Evolutionary conservation across 2,329 filamentous ascomycete genomes (phyloP).

Genomic region (Davidsoniella virescens): DNA sequence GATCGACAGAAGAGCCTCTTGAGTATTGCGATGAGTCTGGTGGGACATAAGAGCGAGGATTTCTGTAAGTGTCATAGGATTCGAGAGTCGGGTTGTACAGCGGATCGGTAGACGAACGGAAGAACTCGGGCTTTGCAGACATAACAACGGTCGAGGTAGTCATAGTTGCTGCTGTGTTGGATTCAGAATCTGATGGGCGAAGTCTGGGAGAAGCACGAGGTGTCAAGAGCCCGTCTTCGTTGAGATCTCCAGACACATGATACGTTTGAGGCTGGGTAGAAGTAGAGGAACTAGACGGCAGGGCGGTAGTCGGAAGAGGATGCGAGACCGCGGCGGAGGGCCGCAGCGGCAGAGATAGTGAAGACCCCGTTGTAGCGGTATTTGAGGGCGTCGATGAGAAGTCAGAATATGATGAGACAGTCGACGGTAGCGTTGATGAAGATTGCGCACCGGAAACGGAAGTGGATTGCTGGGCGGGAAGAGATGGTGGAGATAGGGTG

Average conservation of each 20-base stretch:
- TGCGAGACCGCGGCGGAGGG: conserved; percentile 1
- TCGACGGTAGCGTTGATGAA: background rate
- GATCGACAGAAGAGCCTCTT: conserved; percentile 4
- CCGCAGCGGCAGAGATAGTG: conserved; percentile 4
- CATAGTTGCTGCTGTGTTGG: conserved; percentile 9
- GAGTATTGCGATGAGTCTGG: background rate
- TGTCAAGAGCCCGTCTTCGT: conserved; percentile 10
- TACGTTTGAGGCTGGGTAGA: conserved; percentile 1
- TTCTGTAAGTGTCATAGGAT: conserved; percentile 6
- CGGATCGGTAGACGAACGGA: conserved; percentile 21
- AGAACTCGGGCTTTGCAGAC: conserved; percentile 20
- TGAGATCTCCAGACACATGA: conserved; percentile 6
- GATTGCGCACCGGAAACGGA: background rate
- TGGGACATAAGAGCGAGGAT: background rate
- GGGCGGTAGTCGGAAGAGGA: background rate
- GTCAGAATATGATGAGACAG: background rate
- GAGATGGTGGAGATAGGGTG: background rate
- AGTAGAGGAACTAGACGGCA: background rate
- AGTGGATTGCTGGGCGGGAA: background rate
- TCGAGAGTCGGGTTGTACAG: conserved; percentile 23
- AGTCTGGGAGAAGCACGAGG: conserved; percentile 10
- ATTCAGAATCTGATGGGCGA: conserved; percentile 2
- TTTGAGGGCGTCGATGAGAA: background rate
- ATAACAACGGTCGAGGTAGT: conserved; percentile 9
- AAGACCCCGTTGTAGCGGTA: conserved; percentile 8